Conservation (phyloP, 257 asterid genomes). For the Scutellaria barbata region DNA sequence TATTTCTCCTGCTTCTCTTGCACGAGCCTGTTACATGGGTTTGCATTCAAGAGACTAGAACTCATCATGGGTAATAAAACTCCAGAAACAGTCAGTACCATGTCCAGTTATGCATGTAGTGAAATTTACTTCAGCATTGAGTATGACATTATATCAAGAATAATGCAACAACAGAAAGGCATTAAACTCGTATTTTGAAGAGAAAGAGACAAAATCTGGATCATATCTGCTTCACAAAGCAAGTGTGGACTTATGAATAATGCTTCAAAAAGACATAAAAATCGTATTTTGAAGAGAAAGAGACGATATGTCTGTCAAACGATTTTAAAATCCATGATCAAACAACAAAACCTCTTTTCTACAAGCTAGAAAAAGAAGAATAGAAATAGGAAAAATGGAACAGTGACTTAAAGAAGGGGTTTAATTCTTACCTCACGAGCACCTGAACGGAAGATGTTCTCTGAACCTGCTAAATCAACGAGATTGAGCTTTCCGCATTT, state of each 20-base stretch:
- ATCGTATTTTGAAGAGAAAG: background rate
- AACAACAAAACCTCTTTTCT: background rate
- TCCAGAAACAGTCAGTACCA: background rate
- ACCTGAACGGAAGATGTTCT: constrained; percentile 83
- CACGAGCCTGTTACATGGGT: constrained; percentile 63
- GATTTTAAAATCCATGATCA: background rate
- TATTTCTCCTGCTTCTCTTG: constrained; percentile 95
- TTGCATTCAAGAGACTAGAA: constrained; percentile 18
- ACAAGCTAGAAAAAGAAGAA: background rate
- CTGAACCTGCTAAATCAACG: constrained; percentile 92
- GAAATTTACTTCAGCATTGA: background rate
- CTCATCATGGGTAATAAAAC: background rate
- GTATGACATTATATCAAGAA: background rate
- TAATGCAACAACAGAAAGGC: background rate
- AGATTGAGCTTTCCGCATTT: constrained; percentile 92
- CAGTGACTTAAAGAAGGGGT: background rate
- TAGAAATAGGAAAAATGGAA: background rate
- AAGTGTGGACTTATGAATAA: background rate
- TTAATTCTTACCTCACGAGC: constrained; percentile 69
- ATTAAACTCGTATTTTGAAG: background rate
- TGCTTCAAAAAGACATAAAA: background rate
- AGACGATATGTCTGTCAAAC: background rate
- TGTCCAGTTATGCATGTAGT: background rate
- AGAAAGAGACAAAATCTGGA: background rate
- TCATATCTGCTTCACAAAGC: background rate